These are phyloP conservation scores for Nothomitra cinnamomea DNA, from an alignment of 2,329 filamentous ascomycete genomes.

Conservation along the genomic window DNA sequence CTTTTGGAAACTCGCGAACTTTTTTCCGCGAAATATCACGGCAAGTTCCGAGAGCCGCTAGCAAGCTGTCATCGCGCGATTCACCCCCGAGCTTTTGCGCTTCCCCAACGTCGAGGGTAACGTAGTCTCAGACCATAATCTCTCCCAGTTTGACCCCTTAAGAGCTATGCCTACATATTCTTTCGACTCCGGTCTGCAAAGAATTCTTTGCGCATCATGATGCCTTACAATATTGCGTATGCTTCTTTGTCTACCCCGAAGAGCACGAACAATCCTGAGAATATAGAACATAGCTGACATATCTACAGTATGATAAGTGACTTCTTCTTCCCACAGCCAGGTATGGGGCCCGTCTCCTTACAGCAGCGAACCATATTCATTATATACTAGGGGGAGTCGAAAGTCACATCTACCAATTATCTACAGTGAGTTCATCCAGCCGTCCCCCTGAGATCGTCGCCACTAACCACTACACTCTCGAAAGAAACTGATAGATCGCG, in stretches of 20 bases:
- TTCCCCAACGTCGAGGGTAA: no score
- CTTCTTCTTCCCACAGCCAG: constrained; percentile 97
- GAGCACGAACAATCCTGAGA: no score
- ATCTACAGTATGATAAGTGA: constrained; percentile 74
- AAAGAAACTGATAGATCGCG: constrained; percentile 84
- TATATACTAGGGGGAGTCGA: constrained; percentile 55
- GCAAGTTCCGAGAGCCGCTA: no score
- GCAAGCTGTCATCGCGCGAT: no score
- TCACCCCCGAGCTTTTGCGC: no score
- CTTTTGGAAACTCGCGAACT: no score
- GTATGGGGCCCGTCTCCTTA: constrained; percentile 18
- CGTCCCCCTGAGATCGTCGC: background rate
- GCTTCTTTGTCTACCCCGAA: constrained; percentile 20
- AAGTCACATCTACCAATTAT: constrained; percentile 96
- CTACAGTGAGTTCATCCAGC: constrained; percentile 36
- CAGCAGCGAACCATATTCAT: constrained; percentile 11
- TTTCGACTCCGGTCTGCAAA: background rate
- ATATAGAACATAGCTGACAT: no score
- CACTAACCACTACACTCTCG: constrained; percentile 2
- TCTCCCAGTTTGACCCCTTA: background rate
- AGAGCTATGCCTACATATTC: background rate
- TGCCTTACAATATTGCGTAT: constrained; percentile 60
- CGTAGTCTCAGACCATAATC: background rate
- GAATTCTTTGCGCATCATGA: constrained; percentile 16
- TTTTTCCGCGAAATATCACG: no score